Evolutionary conservation across 176 grass and related monocot species (phyloP), one percentile per base, ranked within the genome.

Genomic region (Tillandsia leiboldiana): DNA sequence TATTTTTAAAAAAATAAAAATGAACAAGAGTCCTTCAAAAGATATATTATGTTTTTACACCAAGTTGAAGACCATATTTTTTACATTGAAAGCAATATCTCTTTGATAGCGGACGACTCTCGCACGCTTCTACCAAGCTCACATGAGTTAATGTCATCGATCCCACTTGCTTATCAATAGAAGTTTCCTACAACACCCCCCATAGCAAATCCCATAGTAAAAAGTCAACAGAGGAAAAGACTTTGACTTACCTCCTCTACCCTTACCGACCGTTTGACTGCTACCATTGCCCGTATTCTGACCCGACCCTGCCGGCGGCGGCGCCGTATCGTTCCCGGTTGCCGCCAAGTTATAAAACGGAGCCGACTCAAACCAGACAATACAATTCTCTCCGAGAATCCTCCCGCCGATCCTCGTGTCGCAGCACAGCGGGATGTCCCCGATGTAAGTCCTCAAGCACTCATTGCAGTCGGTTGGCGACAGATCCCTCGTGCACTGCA

Each of bases 401-500:
- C 59, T 63, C 29, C 11, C 48, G 5, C 71, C 71, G 2, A 23
- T 1, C 20, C 23, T 48, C 8, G 18, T 58, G 3, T 24, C 12
- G 10, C 71, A 73, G 20, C 71, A 73, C 1, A 8, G 12, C 33
- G 71, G 48, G 26, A 73, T 26, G 1, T 15, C 10, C 23, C 5
- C 1, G 52, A 73, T n/a, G 11, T 11, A 29, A 12, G 51, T 20
- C 1, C 1, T 11, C 3, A 73, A 20, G 47, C 71, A 73, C 42
- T 5, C 8, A 10, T 49, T 13, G 33, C 71, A 73, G 10, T 49
- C 17, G 57, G 14, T 11, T 3, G 12, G 3, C 56, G 71, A 63
- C 29, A 73, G 56, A 47, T 73, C 71, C 22, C 71, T 63, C 9
- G 71, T 73, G 57, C 71, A 73, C 57, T 73, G 71, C 42, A 50